Conservation (phyloP, 2,329 filamentous ascomycete genomes). For the Alternaria brassicicola region DNA sequence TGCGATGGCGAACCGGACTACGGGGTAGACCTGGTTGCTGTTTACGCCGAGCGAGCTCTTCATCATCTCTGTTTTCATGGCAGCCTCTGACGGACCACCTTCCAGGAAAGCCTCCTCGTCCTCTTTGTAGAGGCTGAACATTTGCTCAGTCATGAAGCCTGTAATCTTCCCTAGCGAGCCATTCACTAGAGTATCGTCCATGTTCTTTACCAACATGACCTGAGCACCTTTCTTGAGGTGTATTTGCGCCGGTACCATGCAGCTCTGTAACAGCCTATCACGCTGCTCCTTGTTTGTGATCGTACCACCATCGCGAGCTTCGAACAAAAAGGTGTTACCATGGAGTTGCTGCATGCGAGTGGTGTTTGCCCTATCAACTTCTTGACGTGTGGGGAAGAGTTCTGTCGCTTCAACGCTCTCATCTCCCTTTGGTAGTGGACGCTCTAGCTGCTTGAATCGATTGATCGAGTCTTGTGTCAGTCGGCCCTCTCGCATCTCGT, state of each 20-base stretch:
- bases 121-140: constrained; percentile 63
- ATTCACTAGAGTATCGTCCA: constrained; percentile 92
- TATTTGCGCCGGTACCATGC: constrained; percentile 87
- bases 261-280: constrained; percentile 81
- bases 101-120: constrained; percentile 63
- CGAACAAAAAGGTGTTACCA: constrained; percentile 70
- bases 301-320: constrained; percentile 75
- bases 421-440: constrained; percentile 67
- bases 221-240: constrained; percentile 90
- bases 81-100: constrained; percentile 51
- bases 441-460: constrained; percentile 74
- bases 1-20: constrained; percentile 81
- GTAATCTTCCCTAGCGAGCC: constrained; percentile 88
- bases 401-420: constrained; percentile 86
- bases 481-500: constrained; percentile 92
- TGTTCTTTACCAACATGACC: constrained; percentile 99
- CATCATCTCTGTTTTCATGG: constrained; percentile 54
- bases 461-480: constrained; percentile 77
- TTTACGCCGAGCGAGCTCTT: constrained; percentile 56
- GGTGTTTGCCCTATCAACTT: constrained; percentile 87
- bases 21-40: constrained; percentile 69
- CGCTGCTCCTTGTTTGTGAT: constrained; percentile 69
- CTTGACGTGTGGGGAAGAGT: constrained; percentile 85
- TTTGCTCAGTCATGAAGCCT: constrained; percentile 75
- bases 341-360: constrained; percentile 73